Conservation (phyloP, 2,329 filamentous ascomycete species). For the Colletotrichum nymphaeae region DNA sequence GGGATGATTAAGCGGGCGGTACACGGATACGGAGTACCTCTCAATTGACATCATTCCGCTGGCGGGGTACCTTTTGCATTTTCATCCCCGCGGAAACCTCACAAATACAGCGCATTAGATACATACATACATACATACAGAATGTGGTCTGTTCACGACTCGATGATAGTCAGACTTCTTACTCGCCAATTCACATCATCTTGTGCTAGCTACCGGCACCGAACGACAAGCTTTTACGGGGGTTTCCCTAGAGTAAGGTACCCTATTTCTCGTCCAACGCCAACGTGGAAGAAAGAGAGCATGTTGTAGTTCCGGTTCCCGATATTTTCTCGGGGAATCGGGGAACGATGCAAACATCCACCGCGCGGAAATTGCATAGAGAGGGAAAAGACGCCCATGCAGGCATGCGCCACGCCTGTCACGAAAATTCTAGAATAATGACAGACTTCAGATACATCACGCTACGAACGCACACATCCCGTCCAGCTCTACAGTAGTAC, state of each 20-base stretch:
- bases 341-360: not conserved
- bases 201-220: too few species aligned
- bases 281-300: too few species aligned
- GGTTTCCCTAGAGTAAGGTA: not conserved
- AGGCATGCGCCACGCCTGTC: not conserved
- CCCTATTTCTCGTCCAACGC: not conserved
- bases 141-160: not conserved
- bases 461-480: not conserved
- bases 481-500: not conserved
- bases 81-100: not conserved
- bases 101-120: not conserved
- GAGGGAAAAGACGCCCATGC: too few species aligned
- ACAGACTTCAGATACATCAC: not conserved
- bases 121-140: too few species aligned
- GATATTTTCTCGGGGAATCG: not conserved
- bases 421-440: slow-evolving; percentile 29
- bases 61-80: slow-evolving; percentile 5
- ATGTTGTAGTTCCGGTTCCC: not conserved
- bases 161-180: not conserved
- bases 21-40: too few species aligned
- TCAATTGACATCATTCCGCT: slow-evolving; percentile 14
- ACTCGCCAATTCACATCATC: not conserved
- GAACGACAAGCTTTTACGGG: not conserved
- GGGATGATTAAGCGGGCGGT: slow-evolving; percentile 12
- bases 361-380: not conserved